Percentiles rank a stretch among this genome's conserved stretches.
These are phyloP conservation scores for Zelopaecilomyces penicillatus DNA, from an alignment of 2,329 filamentous ascomycete genomes.

Conservation along the genomic window DNA sequence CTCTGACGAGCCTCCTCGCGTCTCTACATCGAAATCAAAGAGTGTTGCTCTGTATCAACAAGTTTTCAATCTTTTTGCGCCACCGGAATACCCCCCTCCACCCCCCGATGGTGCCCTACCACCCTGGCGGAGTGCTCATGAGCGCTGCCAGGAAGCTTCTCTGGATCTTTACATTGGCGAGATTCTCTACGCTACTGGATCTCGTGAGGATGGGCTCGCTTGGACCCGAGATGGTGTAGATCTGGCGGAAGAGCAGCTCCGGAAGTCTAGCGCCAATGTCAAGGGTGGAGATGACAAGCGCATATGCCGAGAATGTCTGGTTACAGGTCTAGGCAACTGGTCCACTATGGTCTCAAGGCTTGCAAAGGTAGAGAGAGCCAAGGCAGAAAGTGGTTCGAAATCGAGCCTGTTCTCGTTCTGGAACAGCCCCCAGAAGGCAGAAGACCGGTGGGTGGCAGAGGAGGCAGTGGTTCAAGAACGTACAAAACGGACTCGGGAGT, in stretches of 20 bases:
- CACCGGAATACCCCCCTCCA: conserved; percentile 60
- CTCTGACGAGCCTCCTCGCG: conserved; percentile 26
- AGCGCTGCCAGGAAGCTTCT: conserved; percentile 76
- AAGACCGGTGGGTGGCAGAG: conserved; percentile 47
- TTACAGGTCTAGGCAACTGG: conserved; percentile 75
- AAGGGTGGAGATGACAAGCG: conserved; percentile 27
- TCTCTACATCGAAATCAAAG: conserved; percentile 6
- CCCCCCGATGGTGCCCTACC: conserved; percentile 62
- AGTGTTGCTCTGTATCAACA: conserved; percentile 12
- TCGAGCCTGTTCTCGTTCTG: conserved; percentile 29
- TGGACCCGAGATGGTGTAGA: conserved; percentile 90
- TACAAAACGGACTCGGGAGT: conserved; percentile 39
- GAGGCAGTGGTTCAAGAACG: conserved; percentile 46
- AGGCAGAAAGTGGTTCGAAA: conserved; percentile 26
- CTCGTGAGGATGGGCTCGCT: conserved; percentile 62
- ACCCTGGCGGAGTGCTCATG: conserved; percentile 53
- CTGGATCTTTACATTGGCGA: conserved; percentile 89
- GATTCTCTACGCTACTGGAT: conserved; percentile 65
- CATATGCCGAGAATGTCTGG: conserved; percentile 69
- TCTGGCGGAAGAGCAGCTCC: conserved; percentile 62
- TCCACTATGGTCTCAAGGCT: conserved; percentile 66
- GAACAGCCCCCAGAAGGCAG: conserved; percentile 24
- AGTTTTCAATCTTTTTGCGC: conserved; percentile 20
- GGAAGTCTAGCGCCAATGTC: conserved; percentile 26
- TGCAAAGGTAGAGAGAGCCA: conserved; percentile 39